Percentiles rank a stretch among this genome's conserved stretches.
Evolutionary conservation across 306 rosid species (phyloP).

Genomic region (Cucurbita maxima): DNA sequence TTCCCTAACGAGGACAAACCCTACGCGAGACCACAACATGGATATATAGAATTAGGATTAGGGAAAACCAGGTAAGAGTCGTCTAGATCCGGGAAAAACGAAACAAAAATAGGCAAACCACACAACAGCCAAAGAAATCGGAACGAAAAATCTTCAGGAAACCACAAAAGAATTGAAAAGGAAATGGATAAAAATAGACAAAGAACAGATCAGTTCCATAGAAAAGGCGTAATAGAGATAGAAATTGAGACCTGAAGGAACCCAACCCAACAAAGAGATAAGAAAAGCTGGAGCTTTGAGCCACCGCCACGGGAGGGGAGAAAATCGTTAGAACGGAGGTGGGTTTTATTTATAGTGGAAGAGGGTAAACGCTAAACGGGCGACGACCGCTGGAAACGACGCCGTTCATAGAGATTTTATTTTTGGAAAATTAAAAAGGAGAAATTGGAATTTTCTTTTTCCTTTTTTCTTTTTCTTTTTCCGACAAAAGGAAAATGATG

Average conservation of each 20-base stretch:
- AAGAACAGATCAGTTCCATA: neutral
- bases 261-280: neutral
- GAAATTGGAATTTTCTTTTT: neutral
- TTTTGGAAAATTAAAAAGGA: neutral
- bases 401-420: neutral
- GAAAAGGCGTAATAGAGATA: neutral
- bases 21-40: neutral
- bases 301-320: constrained; percentile 12
- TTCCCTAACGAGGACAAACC: constrained; percentile 3
- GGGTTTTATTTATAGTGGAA: neutral
- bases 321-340: neutral
- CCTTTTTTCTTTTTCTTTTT: neutral
- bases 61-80: neutral
- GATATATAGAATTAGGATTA: neutral
- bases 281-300: constrained; percentile 3
- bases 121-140: neutral
- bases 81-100: constrained; percentile 7
- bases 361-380: neutral
- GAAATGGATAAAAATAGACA: neutral
- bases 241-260: constrained; percentile 6
- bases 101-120: neutral
- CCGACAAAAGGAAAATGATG: constrained; percentile 7
- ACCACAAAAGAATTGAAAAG: too few species aligned
- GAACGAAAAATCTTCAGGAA: neutral
- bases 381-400: neutral